Evolutionary conservation across 2,329 filamentous ascomycete genomes (phyloP).

Genomic region (Thelonectria discophora): DNA sequence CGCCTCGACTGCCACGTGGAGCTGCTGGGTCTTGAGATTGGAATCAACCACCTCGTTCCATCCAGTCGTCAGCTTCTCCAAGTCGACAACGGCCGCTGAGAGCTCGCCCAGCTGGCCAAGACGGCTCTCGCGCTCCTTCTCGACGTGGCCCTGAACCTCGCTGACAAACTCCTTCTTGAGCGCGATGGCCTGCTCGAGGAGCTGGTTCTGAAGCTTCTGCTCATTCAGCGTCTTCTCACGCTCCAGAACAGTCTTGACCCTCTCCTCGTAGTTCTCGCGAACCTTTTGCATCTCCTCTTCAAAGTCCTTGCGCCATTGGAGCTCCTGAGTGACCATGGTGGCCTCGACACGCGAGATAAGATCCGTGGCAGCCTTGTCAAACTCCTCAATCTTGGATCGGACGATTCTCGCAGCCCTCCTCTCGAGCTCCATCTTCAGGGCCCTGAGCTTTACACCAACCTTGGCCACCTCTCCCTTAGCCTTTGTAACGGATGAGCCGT

Average conservation of each 20-base stretch:
- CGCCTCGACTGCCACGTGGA: slow-evolving; percentile 94
- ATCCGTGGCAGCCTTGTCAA: slow-evolving; percentile 86
- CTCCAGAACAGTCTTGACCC: slow-evolving; percentile 80
- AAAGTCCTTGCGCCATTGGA: slow-evolving; percentile 86
- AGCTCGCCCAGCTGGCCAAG: slow-evolving; percentile 87
- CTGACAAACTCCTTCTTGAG: slow-evolving; percentile 86
- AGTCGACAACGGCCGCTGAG: slow-evolving; percentile 77
- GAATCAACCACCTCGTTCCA: slow-evolving; percentile 92
- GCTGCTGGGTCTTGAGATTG: slow-evolving; percentile 93
- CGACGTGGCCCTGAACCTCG: slow-evolving; percentile 82
- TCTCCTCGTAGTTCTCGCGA: slow-evolving; percentile 79
- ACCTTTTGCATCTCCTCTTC: slow-evolving; percentile 85
- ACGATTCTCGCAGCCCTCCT: slow-evolving; percentile 80
- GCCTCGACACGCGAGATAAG: slow-evolving; percentile 88
- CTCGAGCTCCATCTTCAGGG: slow-evolving; percentile 74
- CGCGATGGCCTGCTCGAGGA: slow-evolving; percentile 88
- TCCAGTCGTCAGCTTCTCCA: slow-evolving; percentile 86
- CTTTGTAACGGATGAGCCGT: slow-evolving; percentile 80
- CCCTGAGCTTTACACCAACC: slow-evolving; percentile 80
- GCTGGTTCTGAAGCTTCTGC: slow-evolving; percentile 82
- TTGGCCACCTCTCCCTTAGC: slow-evolving; percentile 84
- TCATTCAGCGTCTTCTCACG: slow-evolving; percentile 83
- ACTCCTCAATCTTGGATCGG: slow-evolving; percentile 74
- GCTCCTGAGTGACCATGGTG: slow-evolving; percentile 82
- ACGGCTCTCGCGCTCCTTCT: slow-evolving; percentile 86